phyloP scores from a whole-genome alignment of 2,329 filamentous ascomycete genomes.

The Rutstroemia sp. region DNA sequence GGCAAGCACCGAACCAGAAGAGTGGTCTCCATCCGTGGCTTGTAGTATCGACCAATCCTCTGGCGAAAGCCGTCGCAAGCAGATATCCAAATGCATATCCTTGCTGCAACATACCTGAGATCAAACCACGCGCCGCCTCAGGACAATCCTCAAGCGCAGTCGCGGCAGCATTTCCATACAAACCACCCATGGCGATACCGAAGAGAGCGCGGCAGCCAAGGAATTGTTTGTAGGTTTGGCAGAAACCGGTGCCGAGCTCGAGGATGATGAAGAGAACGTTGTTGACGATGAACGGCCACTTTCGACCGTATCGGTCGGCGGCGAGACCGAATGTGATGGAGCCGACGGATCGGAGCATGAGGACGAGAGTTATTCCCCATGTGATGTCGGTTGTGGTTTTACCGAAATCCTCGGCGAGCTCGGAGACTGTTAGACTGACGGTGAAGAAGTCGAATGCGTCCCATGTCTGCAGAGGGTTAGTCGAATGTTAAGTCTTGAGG shows the following conservation, averaged over 20 bases:
- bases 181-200: conserved; percentile 73
- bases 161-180: conserved; percentile 72
- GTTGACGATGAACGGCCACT: conserved; percentile 73
- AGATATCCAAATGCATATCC: conserved; percentile 78
- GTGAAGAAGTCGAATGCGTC: conserved; percentile 83
- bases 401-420: conserved; percentile 53
- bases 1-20: conserved; percentile 82
- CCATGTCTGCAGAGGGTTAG: conserved; percentile 40
- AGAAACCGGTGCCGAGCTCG: conserved; percentile 70
- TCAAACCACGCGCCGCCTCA: conserved; percentile 55
- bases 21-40: conserved; percentile 74
- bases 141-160: conserved; percentile 62
- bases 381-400: conserved; percentile 60
- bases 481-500: not conserved
- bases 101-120: conserved; percentile 77
- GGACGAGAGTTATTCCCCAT: conserved; percentile 67
- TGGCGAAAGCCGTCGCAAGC: conserved; percentile 60
- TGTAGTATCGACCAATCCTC: conserved; percentile 68
- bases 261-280: conserved; percentile 65
- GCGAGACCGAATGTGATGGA: conserved; percentile 70
- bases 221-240: conserved; percentile 57
- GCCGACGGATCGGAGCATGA: conserved; percentile 67
- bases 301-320: conserved; percentile 72
- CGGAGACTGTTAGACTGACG: conserved; percentile 68
- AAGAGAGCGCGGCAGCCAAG: conserved; percentile 69